phyloP scores from a whole-genome alignment of 2,329 filamentous ascomycete genomes.

The Fusarium vanettenii region DNA sequence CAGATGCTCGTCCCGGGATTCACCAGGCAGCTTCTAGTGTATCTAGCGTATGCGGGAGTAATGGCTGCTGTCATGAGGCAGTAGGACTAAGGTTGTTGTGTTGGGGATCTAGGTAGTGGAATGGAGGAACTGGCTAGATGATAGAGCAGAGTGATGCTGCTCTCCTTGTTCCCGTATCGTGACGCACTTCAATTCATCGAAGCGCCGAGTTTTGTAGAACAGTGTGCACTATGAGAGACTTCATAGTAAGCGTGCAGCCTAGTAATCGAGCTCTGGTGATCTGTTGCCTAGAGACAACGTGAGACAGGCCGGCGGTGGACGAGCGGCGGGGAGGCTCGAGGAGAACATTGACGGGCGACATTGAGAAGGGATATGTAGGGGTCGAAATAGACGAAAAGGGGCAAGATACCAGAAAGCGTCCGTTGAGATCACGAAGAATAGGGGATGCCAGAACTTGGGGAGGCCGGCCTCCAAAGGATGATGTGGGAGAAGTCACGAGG shows the following conservation, averaged over 20 bases:
- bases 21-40: constrained; percentile 15
- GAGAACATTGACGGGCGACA: neutral
- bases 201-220: neutral
- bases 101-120: neutral
- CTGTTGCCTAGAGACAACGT: neutral
- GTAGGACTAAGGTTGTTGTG: neutral
- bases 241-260: neutral
- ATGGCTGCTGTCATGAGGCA: constrained; percentile 19
- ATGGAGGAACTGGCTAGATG: neutral
- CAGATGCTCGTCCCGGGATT: constrained; percentile 12
- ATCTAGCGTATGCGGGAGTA: constrained; percentile 17
- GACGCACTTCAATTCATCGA: neutral
- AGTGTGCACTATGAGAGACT: neutral
- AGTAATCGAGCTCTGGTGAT: neutral
- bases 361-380: neutral
- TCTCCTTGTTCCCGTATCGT: neutral
- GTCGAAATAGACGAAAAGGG: neutral
- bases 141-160: neutral
- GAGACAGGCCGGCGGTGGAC: neutral
- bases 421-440: neutral
- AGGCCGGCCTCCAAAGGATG: neutral
- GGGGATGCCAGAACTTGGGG: too few species aligned
- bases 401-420: neutral
- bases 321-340: neutral
- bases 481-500: neutral